Base-by-base conservation (phyloP, 2,329 filamentous ascomycete genomes). In the Dactylonectria macrodidyma region DNA sequence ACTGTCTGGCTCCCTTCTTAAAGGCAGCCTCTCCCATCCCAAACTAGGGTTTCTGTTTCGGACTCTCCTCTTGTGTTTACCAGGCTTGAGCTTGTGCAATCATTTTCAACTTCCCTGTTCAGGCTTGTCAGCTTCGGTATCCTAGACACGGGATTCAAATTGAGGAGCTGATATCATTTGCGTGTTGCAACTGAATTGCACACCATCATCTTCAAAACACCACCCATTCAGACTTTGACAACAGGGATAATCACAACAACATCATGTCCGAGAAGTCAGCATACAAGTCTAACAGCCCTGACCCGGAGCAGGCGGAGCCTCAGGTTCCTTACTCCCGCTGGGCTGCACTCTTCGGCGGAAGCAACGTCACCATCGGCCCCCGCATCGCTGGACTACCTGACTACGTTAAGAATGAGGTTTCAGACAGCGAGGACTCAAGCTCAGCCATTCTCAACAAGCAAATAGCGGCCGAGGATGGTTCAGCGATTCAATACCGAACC, bases 401-500 rank as follows among this genome's bases (percentile, higher is more conserved):
- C 9, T 79, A 80, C 65, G 75, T 76, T 59, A 79, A 74, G 69
- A 71, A 72, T 55, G 78, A 80, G 5, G 50, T 67, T 34, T 84
- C 84, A 8, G 83, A 86, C 50, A 82, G 78, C 55, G 82, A 84
- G 22, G 82, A 86, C 38, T 85, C 82, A 52, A 85, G 83, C 73
- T 79, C 83, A 47, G 84, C 83, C 16, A 87, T 89, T 52, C 78
- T 89, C n/a, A 78, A 82, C 70, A 86, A 85, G 81, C 95, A 97
- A 82, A 89, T 95, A 71, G 93, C 91, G 60, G 79, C 93, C 69
- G 95, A 97, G 80, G 87, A 90, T 33, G 91, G 90, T 59, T 91
- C 93, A 80, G 90, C 91, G 11, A 97, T 98, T 81, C 91, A 97
- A 83, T 98, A 98, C 80, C 88, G 95, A 68, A 97, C 95, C 46